These are phyloP conservation scores for Biscutella auriculata DNA, from an alignment of 441 rosid genomes.

Conservation along the genomic window DNA sequence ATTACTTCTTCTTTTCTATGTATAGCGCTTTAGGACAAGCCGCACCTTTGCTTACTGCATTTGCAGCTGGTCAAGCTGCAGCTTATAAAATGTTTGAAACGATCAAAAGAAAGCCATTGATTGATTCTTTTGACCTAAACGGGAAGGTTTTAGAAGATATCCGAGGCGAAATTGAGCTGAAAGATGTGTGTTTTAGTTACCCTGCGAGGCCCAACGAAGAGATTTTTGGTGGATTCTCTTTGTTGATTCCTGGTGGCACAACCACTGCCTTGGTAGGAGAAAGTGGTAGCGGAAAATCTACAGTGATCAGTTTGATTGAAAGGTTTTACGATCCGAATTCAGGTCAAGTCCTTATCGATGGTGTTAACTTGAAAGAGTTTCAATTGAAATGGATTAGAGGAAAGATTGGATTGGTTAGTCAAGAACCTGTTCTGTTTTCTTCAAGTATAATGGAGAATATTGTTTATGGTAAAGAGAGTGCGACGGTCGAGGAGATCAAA, in stretches of 20 bases:
- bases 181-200: slow-evolving; percentile 29
- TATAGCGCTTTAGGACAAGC: too few relatives aligned
- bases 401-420: slow-evolving; percentile 40
- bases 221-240: slow-evolving; percentile 27
- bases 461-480: slow-evolving; percentile 32
- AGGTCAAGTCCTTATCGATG: slow-evolving; percentile 36
- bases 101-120: slow-evolving; percentile 24
- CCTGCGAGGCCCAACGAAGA: slow-evolving; percentile 36
- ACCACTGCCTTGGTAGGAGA: slow-evolving; percentile 40
- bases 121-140: slow-evolving; percentile 23
- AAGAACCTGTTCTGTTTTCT: slow-evolving; percentile 40
- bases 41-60: too few relatives aligned
- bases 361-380: slow-evolving; percentile 31
- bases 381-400: slow-evolving; percentile 40
- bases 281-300: slow-evolving; percentile 52
- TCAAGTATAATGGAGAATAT: slow-evolving; percentile 38
- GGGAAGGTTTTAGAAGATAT: slow-evolving; percentile 27
- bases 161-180: slow-evolving; percentile 29
- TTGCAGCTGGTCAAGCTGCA: slow-evolving; percentile 35
- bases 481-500: slow-evolving; percentile 27
- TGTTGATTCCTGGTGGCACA: slow-evolving; percentile 30
- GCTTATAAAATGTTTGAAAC: slow-evolving; percentile 37
- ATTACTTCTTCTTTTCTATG: too few relatives aligned
- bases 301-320: slow-evolving; percentile 37
- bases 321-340: slow-evolving; percentile 44